Conservation (phyloP, 2,329 filamentous ascomycete genomes). For the Beauveria rudraprayagi region DNA sequence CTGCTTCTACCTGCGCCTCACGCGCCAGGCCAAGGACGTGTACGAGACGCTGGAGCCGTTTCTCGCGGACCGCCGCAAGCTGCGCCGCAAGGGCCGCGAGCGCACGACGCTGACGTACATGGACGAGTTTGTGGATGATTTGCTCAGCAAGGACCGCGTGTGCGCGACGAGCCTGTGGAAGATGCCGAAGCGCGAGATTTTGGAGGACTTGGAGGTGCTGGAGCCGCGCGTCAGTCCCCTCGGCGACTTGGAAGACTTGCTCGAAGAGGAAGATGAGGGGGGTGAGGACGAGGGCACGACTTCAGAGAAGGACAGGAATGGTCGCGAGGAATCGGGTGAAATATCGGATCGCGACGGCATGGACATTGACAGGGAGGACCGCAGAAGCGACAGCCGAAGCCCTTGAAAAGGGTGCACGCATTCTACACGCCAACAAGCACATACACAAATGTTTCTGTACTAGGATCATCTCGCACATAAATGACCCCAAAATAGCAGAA, state of each 20-base stretch:
- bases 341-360: slow-evolving; percentile 27
- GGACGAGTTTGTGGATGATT: slow-evolving; percentile 89
- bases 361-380: slow-evolving; percentile 30
- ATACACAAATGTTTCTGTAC: not conserved
- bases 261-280: slow-evolving; percentile 51
- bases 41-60: slow-evolving; percentile 75
- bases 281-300: slow-evolving; percentile 32
- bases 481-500: not conserved
- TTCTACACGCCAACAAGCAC: not conserved
- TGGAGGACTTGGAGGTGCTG: slow-evolving; percentile 84
- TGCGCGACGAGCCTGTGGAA: slow-evolving; percentile 92
- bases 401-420: slow-evolving; percentile 3
- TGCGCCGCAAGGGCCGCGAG: slow-evolving; percentile 66
- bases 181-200: slow-evolving; percentile 68
- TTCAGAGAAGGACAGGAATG: slow-evolving; percentile 17
- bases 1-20: slow-evolving; percentile 87
- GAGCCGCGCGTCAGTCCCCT: slow-evolving; percentile 80
- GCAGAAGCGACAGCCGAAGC: slow-evolving; percentile 16
- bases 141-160: slow-evolving; percentile 80
- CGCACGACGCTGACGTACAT: slow-evolving; percentile 71
- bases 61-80: slow-evolving; percentile 72
- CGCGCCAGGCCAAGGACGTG: slow-evolving; percentile 72
- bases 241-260: slow-evolving; percentile 66
- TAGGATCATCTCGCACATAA: not conserved
- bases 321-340: slow-evolving; percentile 34